Evolutionary conservation across 169 alveolate species (phyloP).

Genomic region (Babesia sp.): DNA sequence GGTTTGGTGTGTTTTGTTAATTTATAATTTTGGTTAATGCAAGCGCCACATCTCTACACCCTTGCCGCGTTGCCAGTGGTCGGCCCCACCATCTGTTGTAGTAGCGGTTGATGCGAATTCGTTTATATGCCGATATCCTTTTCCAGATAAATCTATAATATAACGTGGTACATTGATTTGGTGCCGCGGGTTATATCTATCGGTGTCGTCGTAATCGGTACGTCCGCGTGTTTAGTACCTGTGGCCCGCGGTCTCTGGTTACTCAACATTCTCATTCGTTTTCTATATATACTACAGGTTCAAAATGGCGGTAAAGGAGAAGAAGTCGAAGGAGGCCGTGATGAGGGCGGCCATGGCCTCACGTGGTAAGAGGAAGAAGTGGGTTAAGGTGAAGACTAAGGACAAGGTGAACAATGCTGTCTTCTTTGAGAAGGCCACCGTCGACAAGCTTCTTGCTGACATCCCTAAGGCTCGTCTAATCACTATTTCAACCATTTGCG

Average conservation of each 20-base stretch:
- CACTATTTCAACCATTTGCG: constrained; percentile 90
- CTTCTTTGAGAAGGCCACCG: constrained; percentile 89
- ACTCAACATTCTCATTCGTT: too few species aligned
- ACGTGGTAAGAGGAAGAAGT: constrained; percentile 79
- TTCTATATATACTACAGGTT: neutral
- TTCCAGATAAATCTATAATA: too few species aligned
- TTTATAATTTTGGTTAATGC: too few species aligned
- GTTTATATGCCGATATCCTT: too few species aligned
- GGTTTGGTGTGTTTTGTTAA: too few species aligned
- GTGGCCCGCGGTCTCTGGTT: neutral
- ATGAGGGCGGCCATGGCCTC: constrained; percentile 73
- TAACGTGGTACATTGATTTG: neutral
- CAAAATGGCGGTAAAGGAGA: constrained; percentile 70
- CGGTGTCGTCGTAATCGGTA: neutral
- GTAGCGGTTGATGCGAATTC: too few species aligned
- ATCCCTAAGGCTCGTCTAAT: constrained; percentile 89
- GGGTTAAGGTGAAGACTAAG: constrained; percentile 89
- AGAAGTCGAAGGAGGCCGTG: constrained; percentile 72
- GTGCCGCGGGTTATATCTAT: constrained; percentile 2
- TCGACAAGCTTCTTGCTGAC: constrained; percentile 87
- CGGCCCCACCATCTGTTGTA: too few species aligned
- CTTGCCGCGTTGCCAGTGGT: too few species aligned
- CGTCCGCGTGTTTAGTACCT: neutral
- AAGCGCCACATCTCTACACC: too few species aligned
- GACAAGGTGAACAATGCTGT: constrained; percentile 95